A percentile compares a stretch with the other conserved stretches of the same genome.
These are phyloP conservation scores for Coemansia sp. DNA, from an alignment of 192 early-diverging fungal species.

Conservation along the genomic window DNA sequence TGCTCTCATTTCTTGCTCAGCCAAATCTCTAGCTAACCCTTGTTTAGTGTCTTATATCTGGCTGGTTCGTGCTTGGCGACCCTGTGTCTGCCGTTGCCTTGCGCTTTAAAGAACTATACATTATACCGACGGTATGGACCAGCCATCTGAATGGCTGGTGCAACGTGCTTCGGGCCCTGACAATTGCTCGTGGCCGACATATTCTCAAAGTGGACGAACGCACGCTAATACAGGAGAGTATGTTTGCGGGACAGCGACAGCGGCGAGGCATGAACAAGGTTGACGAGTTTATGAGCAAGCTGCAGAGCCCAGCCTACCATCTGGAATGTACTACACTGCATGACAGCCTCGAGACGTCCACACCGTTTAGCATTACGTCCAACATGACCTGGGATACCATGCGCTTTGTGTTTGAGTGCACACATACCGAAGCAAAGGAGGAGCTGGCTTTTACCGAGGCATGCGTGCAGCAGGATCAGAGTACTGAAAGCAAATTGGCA, in stretches of 20 bases:
- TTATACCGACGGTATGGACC: conserved; percentile 26
- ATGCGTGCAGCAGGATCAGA: conserved; percentile 11
- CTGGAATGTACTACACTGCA: conserved; percentile 1
- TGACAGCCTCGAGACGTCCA: conserved; percentile 25
- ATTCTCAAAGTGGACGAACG: conserved; percentile 46
- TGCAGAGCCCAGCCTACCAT: conserved; percentile 21
- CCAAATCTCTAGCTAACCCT: neutral
- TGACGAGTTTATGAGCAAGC: conserved; percentile 27
- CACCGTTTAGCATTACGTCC: conserved; percentile 40
- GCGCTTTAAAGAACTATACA: conserved; percentile 21
- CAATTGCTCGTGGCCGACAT: conserved; percentile 40
- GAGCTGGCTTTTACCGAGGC: conserved; percentile 10
- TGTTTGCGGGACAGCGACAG: conserved; percentile 50
- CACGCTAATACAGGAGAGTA: conserved; percentile 48
- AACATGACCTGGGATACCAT: conserved; percentile 36
- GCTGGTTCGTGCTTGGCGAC: conserved; percentile 27
- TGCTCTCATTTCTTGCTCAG: no score
- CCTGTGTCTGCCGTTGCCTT: conserved; percentile 1
- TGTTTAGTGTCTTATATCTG: conserved; percentile 37
- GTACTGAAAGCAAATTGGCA: conserved; percentile 6
- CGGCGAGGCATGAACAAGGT: conserved; percentile 41
- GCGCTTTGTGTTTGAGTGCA: conserved; percentile 29
- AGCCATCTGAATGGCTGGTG: conserved; percentile 46
- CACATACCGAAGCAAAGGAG: conserved; percentile 8
- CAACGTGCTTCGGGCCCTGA: conserved; percentile 43